phyloP scores from a whole-genome alignment of 768 basidiomycete genomes.

The Mycena epipterygia region DNA sequence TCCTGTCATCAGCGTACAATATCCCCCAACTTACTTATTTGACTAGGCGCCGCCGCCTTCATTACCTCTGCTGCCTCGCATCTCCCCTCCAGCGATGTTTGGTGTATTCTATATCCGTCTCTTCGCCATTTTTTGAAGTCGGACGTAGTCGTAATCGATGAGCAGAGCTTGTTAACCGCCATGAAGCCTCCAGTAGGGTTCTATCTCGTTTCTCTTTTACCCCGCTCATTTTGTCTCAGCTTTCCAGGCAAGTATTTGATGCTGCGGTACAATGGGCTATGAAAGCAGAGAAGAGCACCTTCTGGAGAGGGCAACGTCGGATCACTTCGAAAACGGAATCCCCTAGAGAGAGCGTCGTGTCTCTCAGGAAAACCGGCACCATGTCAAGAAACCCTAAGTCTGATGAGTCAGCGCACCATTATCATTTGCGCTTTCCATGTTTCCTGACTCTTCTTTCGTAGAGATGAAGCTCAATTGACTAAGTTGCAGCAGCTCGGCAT shows the following conservation, averaged over 20 bases:
- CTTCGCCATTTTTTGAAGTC: constrained; percentile 88
- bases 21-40: constrained; percentile 17
- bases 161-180: constrained; percentile 78
- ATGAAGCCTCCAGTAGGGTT: constrained; percentile 83
- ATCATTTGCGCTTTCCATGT: neutral
- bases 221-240: constrained; percentile 43
- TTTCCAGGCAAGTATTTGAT: constrained; percentile 83
- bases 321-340: constrained; percentile 68
- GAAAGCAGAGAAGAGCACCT: constrained; percentile 82
- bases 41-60: constrained; percentile 87
- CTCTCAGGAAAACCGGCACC: constrained; percentile 68
- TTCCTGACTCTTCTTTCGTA: constrained; percentile 46
- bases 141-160: constrained; percentile 83
- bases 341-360: constrained; percentile 78
- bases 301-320: constrained; percentile 77
- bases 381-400: constrained; percentile 67
- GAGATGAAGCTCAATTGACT: constrained; percentile 81
- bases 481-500: constrained; percentile 93
- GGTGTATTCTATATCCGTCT: constrained; percentile 97
- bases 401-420: constrained; percentile 78
- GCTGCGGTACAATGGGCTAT: constrained; percentile 91
- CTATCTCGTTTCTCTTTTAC: neutral
- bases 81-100: constrained; percentile 89
- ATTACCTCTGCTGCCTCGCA: constrained; percentile 88
- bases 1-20: neutral